These are phyloP conservation scores for Spinellus fusiger DNA, from an alignment of 192 early-diverging fungal species.

Conservation along the genomic window DNA sequence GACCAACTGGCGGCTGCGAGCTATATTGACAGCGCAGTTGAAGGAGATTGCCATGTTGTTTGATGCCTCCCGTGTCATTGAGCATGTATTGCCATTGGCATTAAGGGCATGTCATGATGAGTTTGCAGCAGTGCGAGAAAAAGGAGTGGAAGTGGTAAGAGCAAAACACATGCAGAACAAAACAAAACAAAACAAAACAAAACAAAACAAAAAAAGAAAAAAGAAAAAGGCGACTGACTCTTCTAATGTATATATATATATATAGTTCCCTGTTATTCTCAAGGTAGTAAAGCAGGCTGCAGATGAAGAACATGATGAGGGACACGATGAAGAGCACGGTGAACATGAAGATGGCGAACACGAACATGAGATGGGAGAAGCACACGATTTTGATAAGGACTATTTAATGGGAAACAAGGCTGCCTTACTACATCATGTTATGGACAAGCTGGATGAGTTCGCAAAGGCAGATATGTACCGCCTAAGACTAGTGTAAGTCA, in stretches of 20 bases:
- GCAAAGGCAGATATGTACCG: slow-evolving; percentile 43
- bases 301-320: slow-evolving; percentile 25
- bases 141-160: slow-evolving; percentile 37
- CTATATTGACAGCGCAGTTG: slow-evolving; percentile 63
- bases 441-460: slow-evolving; percentile 34
- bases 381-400: slow-evolving; percentile 12
- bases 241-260: background rate
- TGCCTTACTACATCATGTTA: slow-evolving; percentile 20
- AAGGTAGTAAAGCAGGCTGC: slow-evolving; percentile 27
- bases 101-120: slow-evolving; percentile 46
- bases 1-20: slow-evolving; percentile 65
- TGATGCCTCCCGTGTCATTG: slow-evolving; percentile 49
- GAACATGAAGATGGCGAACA: no score
- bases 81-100: slow-evolving; percentile 60
- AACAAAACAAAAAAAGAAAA: background rate
- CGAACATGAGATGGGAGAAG: no score
- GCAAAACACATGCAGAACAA: background rate
- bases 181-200: background rate
- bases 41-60: slow-evolving; percentile 55
- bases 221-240: background rate
- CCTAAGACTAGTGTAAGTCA: slow-evolving; percentile 49
- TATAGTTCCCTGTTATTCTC: slow-evolving; percentile 30
- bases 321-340: no score
- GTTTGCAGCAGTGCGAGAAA: slow-evolving; percentile 46
- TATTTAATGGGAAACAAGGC: slow-evolving; percentile 10